Evolutionary conservation across 495 filamentous ascomycete genomes (phyloP), one percentile per base, ranked within the genome.

Genomic region (Aspergillus bertholletiae): DNA sequence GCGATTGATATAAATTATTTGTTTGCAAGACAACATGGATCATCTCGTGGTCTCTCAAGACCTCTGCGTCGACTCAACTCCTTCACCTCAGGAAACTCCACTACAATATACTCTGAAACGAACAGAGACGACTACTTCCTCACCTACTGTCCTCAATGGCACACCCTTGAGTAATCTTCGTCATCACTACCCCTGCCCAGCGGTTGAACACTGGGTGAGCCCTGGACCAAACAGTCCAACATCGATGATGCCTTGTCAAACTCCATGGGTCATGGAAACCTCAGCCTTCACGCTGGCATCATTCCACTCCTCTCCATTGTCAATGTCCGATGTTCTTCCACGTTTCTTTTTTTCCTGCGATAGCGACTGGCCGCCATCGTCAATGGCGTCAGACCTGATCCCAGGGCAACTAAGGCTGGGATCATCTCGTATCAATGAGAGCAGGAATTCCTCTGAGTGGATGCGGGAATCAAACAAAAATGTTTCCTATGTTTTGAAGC

Each of bases 71-170:
- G 61, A 56, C 55, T 62, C 65, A 43, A 54, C 64, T 37, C 49
- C 70, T 59, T 63, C 59, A 55, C 61, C 58, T 55, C 67, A 62
- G 57, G 59, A 51, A 21, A 63, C 60, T 51, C 57, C 55, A 44
- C 56, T 60, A 8, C 53, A 53, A 30, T 51, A 49, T 27, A 46
- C 45, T 26, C 51, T 54, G 39, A 63, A 37, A 57, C 62, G 60
- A 61, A 61, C 66, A 57, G 57, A 52, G 28, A 39, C 59, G 15
- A 21, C 53, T 45, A 27, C 57, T 43, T 56, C 56, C 34, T 49
- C 54, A 7, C 39, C 9, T 15, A 13, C 39, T 23, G 53, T 55
- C 27, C 21, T 49, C 1, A 51, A 57, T 55, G 52, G 46, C 24
- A 44, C 58, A 49, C 32, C 55, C 46, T 59, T 60, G 22, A 53